Base-by-base conservation (phyloP, 768 basidiomycete genomes). In the Holtermannia corniformis region DNA sequence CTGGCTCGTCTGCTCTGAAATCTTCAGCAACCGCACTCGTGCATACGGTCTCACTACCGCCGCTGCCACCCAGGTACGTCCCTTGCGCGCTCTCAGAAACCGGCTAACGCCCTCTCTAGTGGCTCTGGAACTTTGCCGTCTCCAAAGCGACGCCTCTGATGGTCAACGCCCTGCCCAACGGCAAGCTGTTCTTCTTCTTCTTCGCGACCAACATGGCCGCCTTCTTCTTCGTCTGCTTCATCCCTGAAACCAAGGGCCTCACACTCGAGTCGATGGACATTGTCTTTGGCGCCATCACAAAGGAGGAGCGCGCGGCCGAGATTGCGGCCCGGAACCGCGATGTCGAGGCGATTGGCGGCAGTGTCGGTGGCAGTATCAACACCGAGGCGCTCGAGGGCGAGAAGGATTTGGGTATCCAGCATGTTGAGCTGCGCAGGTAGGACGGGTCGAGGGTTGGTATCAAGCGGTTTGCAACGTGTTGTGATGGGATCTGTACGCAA, bases 21-120 rank as follows among this genome's bases (percentile, higher is more conserved):
- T 91, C 60, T 90, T 90, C 79, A 84, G 85, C 5, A 90, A 85
- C 13, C 76, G 86, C 41, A 87, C 87, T 14, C 76, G 87, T 52
- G 84, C 87, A 61, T 87, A 84, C 61, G 88, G 88, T 32, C 74
- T 90, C 20, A 79, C 85, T 0, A 72, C 81, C 3, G 88, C 83
- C 0, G 83, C 83, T 52, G 81, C 81, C 14, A 81, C 85, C 2
- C 88, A 90, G n/a, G n/a, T n/a, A n/a, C n/a, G n/a, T n/a, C n/a
- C n/a, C n/a, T n/a, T n/a, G n/a, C n/a, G n/a, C n/a, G n/a, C n/a
- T n/a, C n/a, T n/a, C n/a, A n/a, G n/a, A n/a, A n/a, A n/a, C n/a
- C n/a, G n/a, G n/a, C n/a, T n/a, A n/a, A n/a, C n/a, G n/a, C n/a
- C n/a, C n/a, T n/a, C n/a, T n/a, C n/a, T n/a, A n/a, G 72, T 90